Evolutionary conservation across 2,329 filamentous ascomycete genomes (phyloP).

Genomic region (Phaeomoniella chlamydospora): DNA sequence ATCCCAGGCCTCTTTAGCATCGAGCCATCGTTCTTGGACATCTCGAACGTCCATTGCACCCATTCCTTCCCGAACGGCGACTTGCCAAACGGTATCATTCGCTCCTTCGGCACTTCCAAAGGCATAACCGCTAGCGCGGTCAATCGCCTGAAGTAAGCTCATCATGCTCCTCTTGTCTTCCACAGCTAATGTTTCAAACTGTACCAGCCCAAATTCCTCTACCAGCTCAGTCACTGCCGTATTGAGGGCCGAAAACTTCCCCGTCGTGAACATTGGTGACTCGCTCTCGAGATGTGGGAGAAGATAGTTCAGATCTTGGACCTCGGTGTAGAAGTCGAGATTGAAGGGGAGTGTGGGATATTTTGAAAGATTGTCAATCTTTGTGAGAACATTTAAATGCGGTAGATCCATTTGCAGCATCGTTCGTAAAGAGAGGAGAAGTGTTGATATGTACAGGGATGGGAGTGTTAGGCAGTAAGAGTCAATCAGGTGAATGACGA

Average conservation of each 20-base stretch:
- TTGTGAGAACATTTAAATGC: slow-evolving; percentile 89
- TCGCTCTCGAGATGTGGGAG: slow-evolving; percentile 69
- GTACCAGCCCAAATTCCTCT: slow-evolving; percentile 77
- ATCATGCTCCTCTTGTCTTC: slow-evolving; percentile 98
- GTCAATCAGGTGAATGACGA: slow-evolving; percentile 85
- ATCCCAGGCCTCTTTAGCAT: slow-evolving; percentile 78
- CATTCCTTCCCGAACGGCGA: slow-evolving; percentile 65
- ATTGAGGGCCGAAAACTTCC: slow-evolving; percentile 73
- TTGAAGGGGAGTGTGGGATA: slow-evolving; percentile 88
- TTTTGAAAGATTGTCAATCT: slow-evolving; percentile 83
- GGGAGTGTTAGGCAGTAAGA: slow-evolving; percentile 87
- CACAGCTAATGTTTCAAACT: slow-evolving; percentile 85
- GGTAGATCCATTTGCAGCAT: slow-evolving; percentile 98
- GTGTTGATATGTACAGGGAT: slow-evolving; percentile 85
- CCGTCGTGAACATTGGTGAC: slow-evolving; percentile 48
- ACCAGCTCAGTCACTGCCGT: slow-evolving; percentile 75
- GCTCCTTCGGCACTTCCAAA: slow-evolving; percentile 83
- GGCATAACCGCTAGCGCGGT: slow-evolving; percentile 82
- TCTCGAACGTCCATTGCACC: slow-evolving; percentile 69
- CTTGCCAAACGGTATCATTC: slow-evolving; percentile 94
- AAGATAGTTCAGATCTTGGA: slow-evolving; percentile 79
- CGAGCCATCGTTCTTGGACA: slow-evolving; percentile 91
- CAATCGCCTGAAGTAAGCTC: slow-evolving; percentile 73
- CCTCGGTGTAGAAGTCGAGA: slow-evolving; percentile 93
- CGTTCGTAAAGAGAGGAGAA: slow-evolving; percentile 81